Base-by-base conservation (phyloP, 805 yeast species). In the Teunomyces cretensis region DNA sequence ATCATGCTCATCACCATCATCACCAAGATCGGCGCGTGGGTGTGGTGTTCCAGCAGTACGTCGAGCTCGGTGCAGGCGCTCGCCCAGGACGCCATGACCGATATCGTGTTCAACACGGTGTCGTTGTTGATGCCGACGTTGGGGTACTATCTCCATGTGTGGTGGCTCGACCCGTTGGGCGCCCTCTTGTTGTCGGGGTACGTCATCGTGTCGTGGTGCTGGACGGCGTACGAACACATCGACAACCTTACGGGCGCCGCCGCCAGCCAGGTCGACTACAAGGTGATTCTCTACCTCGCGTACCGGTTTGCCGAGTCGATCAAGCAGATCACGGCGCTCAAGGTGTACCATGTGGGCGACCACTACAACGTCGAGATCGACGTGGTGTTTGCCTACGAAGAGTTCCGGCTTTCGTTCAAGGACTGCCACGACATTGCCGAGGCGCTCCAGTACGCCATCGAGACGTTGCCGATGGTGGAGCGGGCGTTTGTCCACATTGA, bases 351-450 rank as follows among this genome's bases (percentile, higher is more conserved):
- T 56, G 86, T 83, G 14, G 95, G 95, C 1, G 95, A 87, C 62
- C 70, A 82, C 31, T 67, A 85, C 39, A 83, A 81, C 55, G 91
- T 85, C 33, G 95, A 87, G 58, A 86, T 86, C 17, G 95, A 86
- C 55, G 64, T 87, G 33, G 80, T 86, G 4, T 74, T 80, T 43
- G 66, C 63, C 12, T 51, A 57, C 6, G 65, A 62, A 30, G 79
- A 80, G 50, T 67, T 68, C 22, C 59, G 72, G 8, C 63, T 83
- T 51, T 60, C 72, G 2, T 66, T 86, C 56, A 76, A 81, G 47
- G 95, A 87, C 54, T 72, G 83, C 43, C 95, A 87, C 61, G 95
- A 87, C 59, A 71, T 87, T 30, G 95, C 88, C 3, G 95, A 86
- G 61, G 83, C 91, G 0, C 65, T 87, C 37, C 95, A 87, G 62